Conservation (phyloP, 768 basidiomycete species). For the Boletus insuetus region DNA sequence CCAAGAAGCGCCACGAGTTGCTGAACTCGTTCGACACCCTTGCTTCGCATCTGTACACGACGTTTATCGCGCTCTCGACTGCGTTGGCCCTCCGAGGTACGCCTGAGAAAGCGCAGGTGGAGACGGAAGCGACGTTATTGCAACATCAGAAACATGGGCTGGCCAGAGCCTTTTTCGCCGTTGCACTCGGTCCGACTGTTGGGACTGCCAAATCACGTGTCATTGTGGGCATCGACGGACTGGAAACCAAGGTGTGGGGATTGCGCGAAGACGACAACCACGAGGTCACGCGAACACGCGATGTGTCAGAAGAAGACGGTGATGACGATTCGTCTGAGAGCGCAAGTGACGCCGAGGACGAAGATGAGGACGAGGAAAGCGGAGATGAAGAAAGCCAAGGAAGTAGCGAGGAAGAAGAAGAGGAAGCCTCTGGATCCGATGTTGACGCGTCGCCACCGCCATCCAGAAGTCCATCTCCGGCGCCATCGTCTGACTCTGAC, state of each 20-base stretch:
- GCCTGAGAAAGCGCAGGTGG: neutral
- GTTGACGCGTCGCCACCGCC: slow-evolving; percentile 13
- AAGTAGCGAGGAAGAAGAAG: slow-evolving; percentile 8
- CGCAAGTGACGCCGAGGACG: slow-evolving; percentile 1
- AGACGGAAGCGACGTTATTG: neutral
- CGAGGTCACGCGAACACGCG: slow-evolving; percentile 30
- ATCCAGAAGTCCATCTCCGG: slow-evolving; percentile 28
- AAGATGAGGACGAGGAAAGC: slow-evolving; percentile 8
- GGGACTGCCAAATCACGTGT: slow-evolving; percentile 60
- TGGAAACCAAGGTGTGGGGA: slow-evolving; percentile 46
- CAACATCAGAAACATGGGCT: slow-evolving; percentile 3
- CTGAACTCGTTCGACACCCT: slow-evolving; percentile 68
- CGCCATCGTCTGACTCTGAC: slow-evolving; percentile 16
- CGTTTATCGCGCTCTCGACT: slow-evolving; percentile 69
- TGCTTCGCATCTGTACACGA: slow-evolving; percentile 69
- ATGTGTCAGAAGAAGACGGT: neutral
- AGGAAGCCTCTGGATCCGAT: slow-evolving; percentile 3
- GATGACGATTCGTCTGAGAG: neutral
- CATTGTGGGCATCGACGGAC: slow-evolving; percentile 60
- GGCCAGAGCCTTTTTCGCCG: slow-evolving; percentile 51
- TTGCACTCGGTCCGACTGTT: slow-evolving; percentile 65
- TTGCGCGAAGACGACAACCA: slow-evolving; percentile 6
- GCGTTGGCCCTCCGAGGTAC: slow-evolving; percentile 47
- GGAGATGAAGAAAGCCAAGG: slow-evolving; percentile 1
- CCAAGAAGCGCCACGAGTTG: slow-evolving; percentile 61